Base-by-base conservation (phyloP, 2,329 filamentous ascomycete genomes). In the Elsinoe fawcettii region DNA sequence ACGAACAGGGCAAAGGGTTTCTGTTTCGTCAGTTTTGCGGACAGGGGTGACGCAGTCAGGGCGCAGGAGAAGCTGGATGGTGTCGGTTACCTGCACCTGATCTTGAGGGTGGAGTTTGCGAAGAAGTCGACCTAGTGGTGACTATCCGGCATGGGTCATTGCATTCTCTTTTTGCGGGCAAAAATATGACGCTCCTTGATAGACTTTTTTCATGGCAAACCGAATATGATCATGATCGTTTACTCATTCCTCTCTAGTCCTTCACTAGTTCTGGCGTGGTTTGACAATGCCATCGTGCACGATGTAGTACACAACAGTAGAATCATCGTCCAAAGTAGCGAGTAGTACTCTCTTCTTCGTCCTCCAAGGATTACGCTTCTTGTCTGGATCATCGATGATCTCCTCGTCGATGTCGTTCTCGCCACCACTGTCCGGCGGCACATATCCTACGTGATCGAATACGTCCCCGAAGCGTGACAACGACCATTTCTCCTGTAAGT, bases 51-150 rank as follows among this genome's bases (percentile, higher is more conserved):
- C 74, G 93, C 93, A 65, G 88, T 88, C 66, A 88, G 87, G 77
- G 93, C 93, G 39, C 95, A 89, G 77, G 86, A 87, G 77, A 96
- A 96, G 82, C 92, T 99, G 89, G 93, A 99, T 75, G 93, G 93
- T 68, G 96, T 73, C 64, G 88, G 88, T 75, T 92, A 90, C 78
- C 87, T 88, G 74, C 88, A 93, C 77, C 79, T 93, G 67, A 93
- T 93, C 72, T 75, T 93, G 67, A 81, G 87, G 71, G 88, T 93
- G 64, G 88, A 93, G 77, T 93, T 93, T 74, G 88, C 88, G 64
- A 93, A 92, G 74, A 79, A 79, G 71, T 66, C 70, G 53, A 73
- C 70, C 58, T 72, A 60, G 57, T 55, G 34, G 18, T 14, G 27
- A 32, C 6, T 22, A 32, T 7, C 37, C 34, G 37, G 53, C 37